Evolutionary conservation across 331 rosid genomes (phyloP).

Genomic region (Malus hybrid): DNA sequence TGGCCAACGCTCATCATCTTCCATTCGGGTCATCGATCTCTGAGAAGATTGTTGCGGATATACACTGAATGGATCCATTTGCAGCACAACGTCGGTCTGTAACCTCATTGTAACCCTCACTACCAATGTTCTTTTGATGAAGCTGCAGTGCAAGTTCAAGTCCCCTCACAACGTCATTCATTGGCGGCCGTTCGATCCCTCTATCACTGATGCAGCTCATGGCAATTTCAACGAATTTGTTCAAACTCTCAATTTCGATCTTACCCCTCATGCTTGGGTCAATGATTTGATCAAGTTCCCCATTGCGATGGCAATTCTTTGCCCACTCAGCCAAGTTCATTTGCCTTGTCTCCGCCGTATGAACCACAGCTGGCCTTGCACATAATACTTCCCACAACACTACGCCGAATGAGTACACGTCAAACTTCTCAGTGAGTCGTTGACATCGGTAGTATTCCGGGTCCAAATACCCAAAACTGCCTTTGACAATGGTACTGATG

Average conservation of each 20-base stretch:
- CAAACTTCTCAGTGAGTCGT: too few relatives aligned
- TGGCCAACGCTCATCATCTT: not conserved
- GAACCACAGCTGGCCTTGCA: conserved; percentile 33
- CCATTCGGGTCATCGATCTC: conserved; percentile 9
- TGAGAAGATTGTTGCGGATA: conserved; percentile 15
- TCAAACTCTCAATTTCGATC: conserved; percentile 26
- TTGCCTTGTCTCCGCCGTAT: conserved; percentile 26
- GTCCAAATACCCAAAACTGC: too few relatives aligned
- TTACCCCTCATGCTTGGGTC: conserved; percentile 30
- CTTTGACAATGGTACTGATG: too few relatives aligned
- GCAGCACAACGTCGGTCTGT: not conserved
- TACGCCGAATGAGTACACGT: conserved; percentile 40
- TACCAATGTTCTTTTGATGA: conserved; percentile 12
- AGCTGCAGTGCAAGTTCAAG: conserved; percentile 47
- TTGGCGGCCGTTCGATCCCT: conserved; percentile 38
- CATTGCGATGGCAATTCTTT: not conserved
- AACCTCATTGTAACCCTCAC: not conserved
- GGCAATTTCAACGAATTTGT: conserved; percentile 35
- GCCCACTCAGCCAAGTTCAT: conserved; percentile 46
- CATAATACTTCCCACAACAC: conserved; percentile 24
- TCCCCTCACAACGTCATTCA: conserved; percentile 46
- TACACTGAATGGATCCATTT: not conserved
- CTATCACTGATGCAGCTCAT: conserved; percentile 36
- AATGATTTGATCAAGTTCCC: conserved; percentile 23
- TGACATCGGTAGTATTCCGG: too few relatives aligned